Percentiles rank a stretch among this genome's conserved stretches.
phyloP scores from a whole-genome alignment of 2,329 filamentous ascomycete species.

The Dothiorella sarmentorum region DNA sequence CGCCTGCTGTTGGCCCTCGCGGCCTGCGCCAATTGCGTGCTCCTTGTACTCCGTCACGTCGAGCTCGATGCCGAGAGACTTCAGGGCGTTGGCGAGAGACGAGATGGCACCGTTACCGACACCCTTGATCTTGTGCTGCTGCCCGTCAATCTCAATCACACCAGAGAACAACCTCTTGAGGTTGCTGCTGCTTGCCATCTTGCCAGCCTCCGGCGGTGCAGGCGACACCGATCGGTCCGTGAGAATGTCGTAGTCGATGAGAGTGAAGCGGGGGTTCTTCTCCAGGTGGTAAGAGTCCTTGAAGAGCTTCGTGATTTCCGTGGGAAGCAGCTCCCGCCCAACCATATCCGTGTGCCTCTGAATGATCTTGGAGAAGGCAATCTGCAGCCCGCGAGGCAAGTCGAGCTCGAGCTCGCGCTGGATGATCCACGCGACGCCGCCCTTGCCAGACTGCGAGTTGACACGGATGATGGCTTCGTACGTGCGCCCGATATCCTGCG shows the following conservation, averaged over 20 bases:
- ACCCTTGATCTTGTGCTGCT: constrained; percentile 74
- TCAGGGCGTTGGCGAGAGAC: constrained; percentile 77
- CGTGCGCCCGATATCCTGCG: constrained; percentile 88
- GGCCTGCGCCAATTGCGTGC: constrained; percentile 81
- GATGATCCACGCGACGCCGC: constrained; percentile 91
- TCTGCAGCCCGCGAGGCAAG: constrained; percentile 84
- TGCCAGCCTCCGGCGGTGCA: constrained; percentile 62
- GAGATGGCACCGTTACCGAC: constrained; percentile 89
- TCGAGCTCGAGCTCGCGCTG: constrained; percentile 85
- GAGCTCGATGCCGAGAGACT: constrained; percentile 74
- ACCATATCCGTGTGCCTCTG: constrained; percentile 76
- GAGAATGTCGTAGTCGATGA: constrained; percentile 89
- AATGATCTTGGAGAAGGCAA: constrained; percentile 85
- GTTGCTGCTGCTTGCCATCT: constrained; percentile 73
- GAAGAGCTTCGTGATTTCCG: constrained; percentile 85
- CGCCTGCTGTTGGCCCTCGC: constrained; percentile 89
- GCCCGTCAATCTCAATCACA: constrained; percentile 75
- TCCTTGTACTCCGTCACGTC: constrained; percentile 96
- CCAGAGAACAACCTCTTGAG: constrained; percentile 80
- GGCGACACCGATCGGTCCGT: constrained; percentile 78
- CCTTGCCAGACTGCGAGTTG: constrained; percentile 95
- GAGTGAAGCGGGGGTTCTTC: constrained; percentile 76
- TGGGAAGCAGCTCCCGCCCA: constrained; percentile 77
- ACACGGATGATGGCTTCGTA: constrained; percentile 98
- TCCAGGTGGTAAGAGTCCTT: constrained; percentile 82